Evolutionary conservation across 768 basidiomycete species (phyloP), one percentile per base, ranked within the genome.

Genomic region (Thelephora aurantiotincta): DNA sequence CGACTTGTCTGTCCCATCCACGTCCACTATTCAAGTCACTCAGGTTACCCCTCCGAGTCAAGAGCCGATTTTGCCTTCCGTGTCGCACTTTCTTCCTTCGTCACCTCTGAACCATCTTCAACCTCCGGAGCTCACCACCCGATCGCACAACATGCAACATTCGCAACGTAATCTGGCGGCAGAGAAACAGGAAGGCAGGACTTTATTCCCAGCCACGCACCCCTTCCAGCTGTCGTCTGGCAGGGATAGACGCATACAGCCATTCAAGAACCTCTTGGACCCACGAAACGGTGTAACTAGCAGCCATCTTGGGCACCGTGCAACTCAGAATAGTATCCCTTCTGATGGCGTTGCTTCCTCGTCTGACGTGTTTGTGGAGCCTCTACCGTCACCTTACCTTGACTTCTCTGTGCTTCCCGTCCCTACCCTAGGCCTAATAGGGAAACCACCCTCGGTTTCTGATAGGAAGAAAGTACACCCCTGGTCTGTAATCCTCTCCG

Each of bases 391-490:
- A 9, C 48, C 44, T 37, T 58, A 64, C 50, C 60, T 73, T 1
- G 69, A 73, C 46, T 63, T 72, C 26, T 57, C 65, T 16, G 6
- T 51, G 9, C 18, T 55, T 3, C 38, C 50, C 13, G 49, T 57
- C 0, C 48, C 53, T 0, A 38, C 51, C 2, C 63, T 82, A 11
- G 47, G 56, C 11, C 51, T 63, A 14, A 73, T 84, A 38, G 63
- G 69, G 4, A 51, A 78, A 30, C 82, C 84, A 1, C 81, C 82
- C 0, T 69, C 68, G 18, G 55, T 80, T 9, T 64, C 75, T 0
- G 73, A 82, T 46, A 65, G 82, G 30, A 81, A 73, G 60, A 67
- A 63, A 47, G 74, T 80, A 3, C 55, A 68, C 18, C 57, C 52
- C 2, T 73, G 78, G 60, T 68, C 82, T 4, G 45, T 83, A 26